phyloP scores from a whole-genome alignment of 1,284 basidiomycete genomes.

The Tetrapyrgos nigripes region DNA sequence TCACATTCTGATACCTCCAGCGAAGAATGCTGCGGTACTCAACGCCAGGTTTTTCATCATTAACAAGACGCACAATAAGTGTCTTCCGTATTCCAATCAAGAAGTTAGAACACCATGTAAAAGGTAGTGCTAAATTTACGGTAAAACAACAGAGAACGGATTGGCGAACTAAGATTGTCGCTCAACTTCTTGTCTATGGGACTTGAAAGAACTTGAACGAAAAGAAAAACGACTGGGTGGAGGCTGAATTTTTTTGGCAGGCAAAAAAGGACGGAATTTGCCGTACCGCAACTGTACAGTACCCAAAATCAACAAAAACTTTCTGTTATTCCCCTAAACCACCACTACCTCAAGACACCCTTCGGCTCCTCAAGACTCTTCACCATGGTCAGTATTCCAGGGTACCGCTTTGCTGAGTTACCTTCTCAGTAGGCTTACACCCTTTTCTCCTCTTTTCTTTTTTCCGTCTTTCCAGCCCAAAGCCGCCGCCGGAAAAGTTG shows the following conservation, averaged over 20 bases:
- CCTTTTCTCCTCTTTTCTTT: constrained; percentile 40
- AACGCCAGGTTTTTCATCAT: too few species aligned
- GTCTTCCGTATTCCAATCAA: too few species aligned
- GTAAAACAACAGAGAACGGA: too few species aligned
- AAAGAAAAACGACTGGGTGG: too few species aligned
- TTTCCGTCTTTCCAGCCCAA: constrained; percentile 65
- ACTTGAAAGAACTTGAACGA: neutral
- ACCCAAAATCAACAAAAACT: constrained; percentile 15
- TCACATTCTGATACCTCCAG: too few species aligned
- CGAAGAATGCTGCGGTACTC: too few species aligned
- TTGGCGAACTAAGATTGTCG: too few species aligned
- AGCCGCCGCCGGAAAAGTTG: constrained; percentile 72
- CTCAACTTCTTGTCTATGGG: neutral
- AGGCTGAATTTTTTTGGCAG: too few species aligned
- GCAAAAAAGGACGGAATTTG: constrained; percentile 34
- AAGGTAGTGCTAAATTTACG: too few species aligned
- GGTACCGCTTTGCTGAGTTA: constrained; percentile 86
- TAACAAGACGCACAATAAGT: too few species aligned
- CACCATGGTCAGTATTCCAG: constrained; percentile 73
- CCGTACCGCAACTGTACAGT: constrained; percentile 49
- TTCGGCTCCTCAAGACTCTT: constrained; percentile 33
- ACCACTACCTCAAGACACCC: constrained; percentile 9
- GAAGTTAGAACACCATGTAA: too few species aligned
- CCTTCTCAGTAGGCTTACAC: constrained; percentile 91
- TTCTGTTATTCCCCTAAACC: neutral